Evolutionary conservation across 2,329 filamentous ascomycete species (phyloP), one percentile per base, ranked within the genome.

Genomic region (Trichoderma sp.): DNA sequence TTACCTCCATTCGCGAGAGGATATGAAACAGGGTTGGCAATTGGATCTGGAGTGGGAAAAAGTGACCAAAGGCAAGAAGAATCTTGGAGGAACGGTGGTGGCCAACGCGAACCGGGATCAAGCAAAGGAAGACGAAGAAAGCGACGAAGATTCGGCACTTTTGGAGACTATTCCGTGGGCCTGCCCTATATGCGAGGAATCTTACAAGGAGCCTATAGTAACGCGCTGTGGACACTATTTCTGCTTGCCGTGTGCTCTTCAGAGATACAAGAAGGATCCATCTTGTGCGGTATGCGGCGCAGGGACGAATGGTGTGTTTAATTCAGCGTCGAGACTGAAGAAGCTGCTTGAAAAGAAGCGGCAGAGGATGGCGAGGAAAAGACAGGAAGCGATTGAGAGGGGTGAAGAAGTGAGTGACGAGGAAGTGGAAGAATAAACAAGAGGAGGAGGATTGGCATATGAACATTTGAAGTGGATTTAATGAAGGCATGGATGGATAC

Each of bases 221-320:
- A 98, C 96, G 14, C 91, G 93, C 73, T 99, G 96, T 74, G 92
- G 93, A 0, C 96, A 99, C 79, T 98, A 98, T 79, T 98, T 98
- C 77, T 99, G 96, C 78, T 92, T 97, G 79, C 85, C 87, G 1
- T 99, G 96, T 79, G 96, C 96, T 31, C 83, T 98, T 74, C 89
- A 92, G 77, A 83, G 94, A 72, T 98, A 97, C 78, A 86, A 92
- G 72, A 96, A 93, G 77, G 93, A 94, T 74, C 94, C 94, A 4
- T 89, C 88, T 3, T 98, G 96, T 79, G 93, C 92, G 2, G 92
- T 91, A 4, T 98, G 96, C 78, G 92, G 93, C 0, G 85, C 90
- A 0, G 92, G 93, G 5, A 98, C 94, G 0, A 90, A 91, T 35
- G 96, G 96, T 0, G 92, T 96, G 0, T 98, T 98, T 76, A 97